Base-by-base conservation (phyloP, 768 basidiomycete species). In the Phallus indusiatus region DNA sequence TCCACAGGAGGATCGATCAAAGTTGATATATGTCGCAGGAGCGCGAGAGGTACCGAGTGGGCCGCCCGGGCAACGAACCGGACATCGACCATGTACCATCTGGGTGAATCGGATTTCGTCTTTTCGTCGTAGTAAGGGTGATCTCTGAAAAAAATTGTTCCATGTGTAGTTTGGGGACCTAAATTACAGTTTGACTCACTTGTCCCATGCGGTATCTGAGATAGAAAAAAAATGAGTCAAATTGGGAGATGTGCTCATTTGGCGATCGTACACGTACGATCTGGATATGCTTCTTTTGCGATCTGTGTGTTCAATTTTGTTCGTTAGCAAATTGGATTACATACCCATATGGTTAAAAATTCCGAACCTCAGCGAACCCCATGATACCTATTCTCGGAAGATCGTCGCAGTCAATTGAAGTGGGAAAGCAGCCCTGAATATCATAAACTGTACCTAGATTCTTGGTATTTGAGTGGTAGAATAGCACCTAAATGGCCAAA, bases 181-280 rank as follows among this genome's bases (percentile, higher is more conserved):
- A 37, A 16, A 37, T 37, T 37, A n/a, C 54, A 50, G 51, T 51
- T 16, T 42, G 47, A 73, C 85, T 64, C 67, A 90, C 90, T 80
- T 67, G 67, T 94, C 90, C 90, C 90, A 95, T 35, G 93, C 91
- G 4, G 93, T 92, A 64, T 88, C 93, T 95, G n/a, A n/a, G n/a
- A n/a, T n/a, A n/a, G n/a, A n/a, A n/a, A n/a, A n/a, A n/a, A n/a
- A n/a, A n/a, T n/a, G n/a, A 60, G 51, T 56, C 34, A 36, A 14
- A 53, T 42, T 36, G 51, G 36, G 12, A 24, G n/a, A 56, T 47
- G 60, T 62, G 61, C 52, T 46, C 55, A n/a, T 46, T 56, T 54
- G 20, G 5, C 56, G 17, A 33, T 42, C 42, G 53, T 56, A 53
- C 54, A 71, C 90, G 73, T 71, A 93, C 91, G 80, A 68, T 97